Conservation (phyloP, 2,329 filamentous ascomycete genomes). For the Xylaria sp. region DNA sequence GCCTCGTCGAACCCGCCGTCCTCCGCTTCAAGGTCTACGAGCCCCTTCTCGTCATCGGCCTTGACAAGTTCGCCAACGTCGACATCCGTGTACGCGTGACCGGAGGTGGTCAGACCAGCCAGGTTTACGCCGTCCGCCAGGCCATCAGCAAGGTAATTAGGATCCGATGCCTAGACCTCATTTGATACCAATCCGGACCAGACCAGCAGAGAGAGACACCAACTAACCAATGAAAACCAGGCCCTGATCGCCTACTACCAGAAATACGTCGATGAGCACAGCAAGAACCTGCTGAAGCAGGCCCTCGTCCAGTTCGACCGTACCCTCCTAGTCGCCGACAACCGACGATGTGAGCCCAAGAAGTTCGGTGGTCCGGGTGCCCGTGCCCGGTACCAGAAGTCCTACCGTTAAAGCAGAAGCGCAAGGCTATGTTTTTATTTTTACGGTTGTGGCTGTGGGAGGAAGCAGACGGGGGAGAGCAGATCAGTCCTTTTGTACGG, state of each 20-base stretch:
- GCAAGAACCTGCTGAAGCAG: slow-evolving; percentile 99
- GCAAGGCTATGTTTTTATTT: slow-evolving; percentile 32
- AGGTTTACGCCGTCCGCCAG: slow-evolving; percentile 96
- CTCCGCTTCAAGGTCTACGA: slow-evolving; percentile 98
- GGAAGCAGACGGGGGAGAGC: slow-evolving; percentile 39
- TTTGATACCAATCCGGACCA: not conserved
- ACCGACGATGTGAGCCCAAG: slow-evolving; percentile 99
- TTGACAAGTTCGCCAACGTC: slow-evolving; percentile 96
- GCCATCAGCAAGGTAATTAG: slow-evolving; percentile 78
- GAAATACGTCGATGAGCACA: slow-evolving; percentile 99
- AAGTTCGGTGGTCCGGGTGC: slow-evolving; percentile 96
- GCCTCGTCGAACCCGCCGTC: slow-evolving; percentile 94
- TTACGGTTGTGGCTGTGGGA: slow-evolving; percentile 41
- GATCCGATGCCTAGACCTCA: not conserved
- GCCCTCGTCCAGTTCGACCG: slow-evolving; percentile 95
- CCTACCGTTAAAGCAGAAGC: slow-evolving; percentile 82
- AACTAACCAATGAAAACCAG: slow-evolving; percentile 26
- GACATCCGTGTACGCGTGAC: slow-evolving; percentile 97
- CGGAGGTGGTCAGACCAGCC: slow-evolving; percentile 83
- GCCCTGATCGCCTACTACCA: slow-evolving; percentile 96
- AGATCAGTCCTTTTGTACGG: slow-evolving; percentile 51
- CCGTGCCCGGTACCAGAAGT: slow-evolving; percentile 98
- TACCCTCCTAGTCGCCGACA: slow-evolving; percentile 98
- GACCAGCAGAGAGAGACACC: not conserved
- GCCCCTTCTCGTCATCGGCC: slow-evolving; percentile 94